These are phyloP conservation scores for Saccharomyces hybrid DNA, from an alignment of 1,139 yeast species.

Conservation along the genomic window DNA sequence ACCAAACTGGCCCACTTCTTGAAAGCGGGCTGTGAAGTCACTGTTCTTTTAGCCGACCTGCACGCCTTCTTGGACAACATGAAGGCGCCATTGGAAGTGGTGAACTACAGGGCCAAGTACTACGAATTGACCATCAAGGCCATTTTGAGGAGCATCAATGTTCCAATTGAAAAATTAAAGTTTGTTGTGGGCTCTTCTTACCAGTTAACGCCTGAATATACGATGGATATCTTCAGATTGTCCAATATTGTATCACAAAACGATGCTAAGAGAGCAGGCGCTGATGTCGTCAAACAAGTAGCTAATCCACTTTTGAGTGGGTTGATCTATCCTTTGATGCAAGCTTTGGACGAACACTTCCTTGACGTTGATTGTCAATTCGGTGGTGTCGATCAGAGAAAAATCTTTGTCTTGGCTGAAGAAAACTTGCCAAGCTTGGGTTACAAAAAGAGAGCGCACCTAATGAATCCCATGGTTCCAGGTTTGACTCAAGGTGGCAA, in stretches of 20 bases:
- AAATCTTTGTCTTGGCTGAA: conserved; percentile 94
- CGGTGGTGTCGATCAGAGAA: conserved; percentile 99
- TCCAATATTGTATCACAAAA: conserved; percentile 82
- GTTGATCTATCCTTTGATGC: conserved; percentile 96
- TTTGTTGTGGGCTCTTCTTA: conserved; percentile 86
- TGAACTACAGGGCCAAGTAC: conserved; percentile 79
- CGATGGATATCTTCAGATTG: conserved; percentile 81
- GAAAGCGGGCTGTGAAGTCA: conserved; percentile 94
- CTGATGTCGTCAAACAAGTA: conserved; percentile 98
- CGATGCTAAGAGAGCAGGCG: conserved; percentile 98
- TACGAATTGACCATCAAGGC: conserved; percentile 80
- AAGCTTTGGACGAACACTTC: conserved; percentile 92
- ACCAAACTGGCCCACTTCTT: conserved; percentile 90
- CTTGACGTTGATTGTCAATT: conserved; percentile 89
- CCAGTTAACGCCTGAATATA: conserved; percentile 70
- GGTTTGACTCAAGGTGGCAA: conserved; percentile 96
- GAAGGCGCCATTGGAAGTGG: conserved; percentile 96
- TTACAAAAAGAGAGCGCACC: conserved; percentile 94
- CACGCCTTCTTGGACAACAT: conserved; percentile 97
- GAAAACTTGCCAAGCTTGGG: conserved; percentile 83
- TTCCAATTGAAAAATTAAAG: conserved; percentile 79
- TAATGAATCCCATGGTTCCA: conserved; percentile 99
- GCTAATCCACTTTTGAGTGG: conserved; percentile 90
- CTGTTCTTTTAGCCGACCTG: conserved; percentile 87
- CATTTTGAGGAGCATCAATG: conserved; percentile 76